These are phyloP conservation scores for Tylopilus balloui DNA, from an alignment of 768 basidiomycete species.

Conservation along the genomic window DNA sequence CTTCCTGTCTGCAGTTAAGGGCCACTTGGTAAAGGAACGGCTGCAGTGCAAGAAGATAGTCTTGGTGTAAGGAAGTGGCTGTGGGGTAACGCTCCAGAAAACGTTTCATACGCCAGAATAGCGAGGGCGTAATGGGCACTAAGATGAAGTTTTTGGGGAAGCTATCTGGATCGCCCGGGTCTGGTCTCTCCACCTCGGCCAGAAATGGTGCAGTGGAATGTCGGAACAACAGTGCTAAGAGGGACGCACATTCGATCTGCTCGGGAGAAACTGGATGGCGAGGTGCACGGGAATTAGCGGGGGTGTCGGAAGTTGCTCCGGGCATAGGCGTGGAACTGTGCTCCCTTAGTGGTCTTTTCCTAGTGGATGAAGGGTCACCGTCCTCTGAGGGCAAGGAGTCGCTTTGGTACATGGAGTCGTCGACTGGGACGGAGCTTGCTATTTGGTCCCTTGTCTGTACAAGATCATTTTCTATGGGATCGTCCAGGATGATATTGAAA, in stretches of 20 bases:
- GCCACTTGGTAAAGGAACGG: constrained; percentile 70
- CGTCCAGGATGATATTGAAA: constrained; percentile 75
- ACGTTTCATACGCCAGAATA: constrained; percentile 55
- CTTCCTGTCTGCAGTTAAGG: constrained; percentile 61
- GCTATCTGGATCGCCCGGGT: constrained; percentile 25
- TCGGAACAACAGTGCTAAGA: constrained; percentile 57
- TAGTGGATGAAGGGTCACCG: constrained; percentile 32
- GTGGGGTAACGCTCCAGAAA: constrained; percentile 64
- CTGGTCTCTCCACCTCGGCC: constrained; percentile 30
- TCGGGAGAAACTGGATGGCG: constrained; percentile 42
- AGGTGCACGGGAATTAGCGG: constrained; percentile 20
- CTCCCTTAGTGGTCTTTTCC: constrained; percentile 27
- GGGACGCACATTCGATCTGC: constrained; percentile 66
- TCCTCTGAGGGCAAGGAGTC: constrained; percentile 30
- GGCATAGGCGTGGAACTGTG: constrained; percentile 21
- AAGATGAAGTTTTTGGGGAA: constrained; percentile 28
- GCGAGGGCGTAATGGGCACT: constrained; percentile 32
- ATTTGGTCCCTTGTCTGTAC: constrained; percentile 25
- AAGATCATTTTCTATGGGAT: constrained; percentile 38
- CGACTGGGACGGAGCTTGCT: constrained; percentile 6
- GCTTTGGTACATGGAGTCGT: constrained; percentile 32
- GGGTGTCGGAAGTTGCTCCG: constrained; percentile 14
- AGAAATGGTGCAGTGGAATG: constrained; percentile 58
- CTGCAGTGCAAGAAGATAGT: constrained; percentile 67
- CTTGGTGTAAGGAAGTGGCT: constrained; percentile 76